Evolutionary conservation across 148 eudicot genomes (phyloP).

Genomic region (Polygonum maritimum): DNA sequence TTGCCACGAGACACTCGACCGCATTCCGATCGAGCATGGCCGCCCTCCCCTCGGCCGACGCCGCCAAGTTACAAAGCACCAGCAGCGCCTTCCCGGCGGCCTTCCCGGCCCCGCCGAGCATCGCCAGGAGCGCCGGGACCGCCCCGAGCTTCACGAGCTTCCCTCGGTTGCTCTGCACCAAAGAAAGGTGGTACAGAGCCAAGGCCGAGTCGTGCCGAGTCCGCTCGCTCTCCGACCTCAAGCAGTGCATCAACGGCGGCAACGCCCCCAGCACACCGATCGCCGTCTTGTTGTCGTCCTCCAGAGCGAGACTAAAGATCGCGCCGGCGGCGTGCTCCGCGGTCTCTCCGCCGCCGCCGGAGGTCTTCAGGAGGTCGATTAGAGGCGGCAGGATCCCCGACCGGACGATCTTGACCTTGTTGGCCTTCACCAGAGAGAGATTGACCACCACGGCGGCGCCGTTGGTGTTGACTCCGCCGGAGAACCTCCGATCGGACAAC

Average conservation of each 20-base stretch:
- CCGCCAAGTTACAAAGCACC: conserved; percentile 59
- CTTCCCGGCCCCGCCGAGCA: conserved; percentile 33
- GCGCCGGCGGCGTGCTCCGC: conserved; percentile 89
- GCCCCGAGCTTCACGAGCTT: conserved; percentile 71
- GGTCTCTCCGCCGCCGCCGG: conserved; percentile 31
- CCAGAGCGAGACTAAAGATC: conserved; percentile 63
- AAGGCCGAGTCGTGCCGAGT: conserved; percentile 68
- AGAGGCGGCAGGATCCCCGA: conserved; percentile 63
- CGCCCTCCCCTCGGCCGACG: conserved; percentile 52
- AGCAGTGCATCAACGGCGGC: conserved; percentile 58
- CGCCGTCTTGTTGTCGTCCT: conserved; percentile 71
- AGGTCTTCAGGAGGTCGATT: conserved; percentile 39
- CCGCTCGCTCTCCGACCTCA: conserved; percentile 64
- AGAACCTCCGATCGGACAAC: not conserved
- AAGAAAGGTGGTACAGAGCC: conserved; percentile 60
- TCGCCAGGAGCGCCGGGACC: conserved; percentile 38
- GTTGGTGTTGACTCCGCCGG: conserved; percentile 37
- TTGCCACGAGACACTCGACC: conserved; percentile 54
- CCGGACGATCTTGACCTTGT: conserved; percentile 67
- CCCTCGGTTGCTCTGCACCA: conserved; percentile 58
- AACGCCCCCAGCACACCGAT: conserved; percentile 81
- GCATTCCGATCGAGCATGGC: conserved; percentile 73
- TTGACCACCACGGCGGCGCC: conserved; percentile 75
- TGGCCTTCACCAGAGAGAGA: conserved; percentile 56
- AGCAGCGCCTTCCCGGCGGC: conserved; percentile 44